Conservation (phyloP, 176 grass and related monocot species). For the Alloteropsis semialata region DNA sequence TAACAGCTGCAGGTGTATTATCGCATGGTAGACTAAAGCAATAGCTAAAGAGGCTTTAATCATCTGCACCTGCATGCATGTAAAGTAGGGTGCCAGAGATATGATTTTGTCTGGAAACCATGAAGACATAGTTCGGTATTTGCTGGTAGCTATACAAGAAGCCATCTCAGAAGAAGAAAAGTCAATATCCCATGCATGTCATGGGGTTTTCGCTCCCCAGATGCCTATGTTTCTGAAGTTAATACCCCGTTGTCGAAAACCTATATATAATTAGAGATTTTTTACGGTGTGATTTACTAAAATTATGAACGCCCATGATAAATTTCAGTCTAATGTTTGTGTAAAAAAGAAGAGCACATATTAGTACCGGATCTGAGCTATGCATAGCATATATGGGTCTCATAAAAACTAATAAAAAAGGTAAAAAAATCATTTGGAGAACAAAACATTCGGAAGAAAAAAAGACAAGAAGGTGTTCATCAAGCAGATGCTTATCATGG, state of each 20-base stretch:
- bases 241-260: neutral
- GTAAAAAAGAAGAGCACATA: neutral
- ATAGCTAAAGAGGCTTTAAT: conserved; percentile 41
- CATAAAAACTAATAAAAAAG: neutral
- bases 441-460: neutral
- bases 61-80: conserved; percentile 19
- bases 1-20: conserved; percentile 14
- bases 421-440: neutral
- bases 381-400: neutral
- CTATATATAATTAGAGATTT: too few species aligned
- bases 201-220: neutral
- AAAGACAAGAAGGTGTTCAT: neutral
- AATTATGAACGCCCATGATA: neutral
- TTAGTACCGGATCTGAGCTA: conserved; percentile 19
- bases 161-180: neutral
- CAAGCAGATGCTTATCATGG: neutral
- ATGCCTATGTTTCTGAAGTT: neutral
- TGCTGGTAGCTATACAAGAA: neutral
- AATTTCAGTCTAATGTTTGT: neutral
- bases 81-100: conserved; percentile 24
- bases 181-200: conserved; percentile 5
- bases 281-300: neutral
- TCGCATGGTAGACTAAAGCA: conserved; percentile 41
- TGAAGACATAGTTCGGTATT: neutral
- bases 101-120: conserved; percentile 28